Evolutionary conservation across 352 stramenopile species (phyloP).

Genomic region (Blastocystis hominis): DNA sequence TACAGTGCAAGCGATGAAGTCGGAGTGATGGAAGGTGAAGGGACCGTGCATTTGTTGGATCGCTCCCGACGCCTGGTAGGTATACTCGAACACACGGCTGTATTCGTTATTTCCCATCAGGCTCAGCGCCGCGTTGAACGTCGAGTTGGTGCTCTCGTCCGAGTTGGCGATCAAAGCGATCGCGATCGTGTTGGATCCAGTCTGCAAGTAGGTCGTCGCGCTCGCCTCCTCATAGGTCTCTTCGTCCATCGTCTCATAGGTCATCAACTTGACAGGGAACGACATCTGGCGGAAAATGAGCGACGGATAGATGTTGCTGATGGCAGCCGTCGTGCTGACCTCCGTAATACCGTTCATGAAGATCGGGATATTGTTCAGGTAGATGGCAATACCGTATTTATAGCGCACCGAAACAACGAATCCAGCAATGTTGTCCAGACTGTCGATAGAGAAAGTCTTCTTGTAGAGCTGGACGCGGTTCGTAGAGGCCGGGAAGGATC

Average conservation of each 20-base stretch:
- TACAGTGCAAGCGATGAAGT: neutral
- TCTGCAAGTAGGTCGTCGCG: neutral
- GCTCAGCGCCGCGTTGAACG: neutral
- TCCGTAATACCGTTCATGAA: conserved; percentile 2
- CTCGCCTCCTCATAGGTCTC: neutral
- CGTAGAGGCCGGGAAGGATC: neutral
- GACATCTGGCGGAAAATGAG: neutral
- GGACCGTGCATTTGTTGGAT: neutral
- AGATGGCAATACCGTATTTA: neutral
- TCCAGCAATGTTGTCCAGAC: neutral
- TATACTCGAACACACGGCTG: neutral
- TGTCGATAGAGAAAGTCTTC: neutral
- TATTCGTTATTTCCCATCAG: neutral
- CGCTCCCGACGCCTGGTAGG: too few relatives aligned
- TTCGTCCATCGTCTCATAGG: too few relatives aligned
- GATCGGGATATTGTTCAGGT: neutral
- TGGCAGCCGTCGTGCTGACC: neutral
- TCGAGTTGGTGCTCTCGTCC: neutral
- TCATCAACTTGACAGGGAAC: neutral
- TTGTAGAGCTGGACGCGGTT: conserved; percentile 26
- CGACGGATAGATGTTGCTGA: neutral
- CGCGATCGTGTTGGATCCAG: neutral
- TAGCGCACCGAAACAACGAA: conserved; percentile 26
- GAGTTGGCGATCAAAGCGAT: neutral
- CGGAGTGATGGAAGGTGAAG: neutral